phyloP scores from a whole-genome alignment of 73 alveolate genomes.

The Paramecium octaurelia region DNA sequence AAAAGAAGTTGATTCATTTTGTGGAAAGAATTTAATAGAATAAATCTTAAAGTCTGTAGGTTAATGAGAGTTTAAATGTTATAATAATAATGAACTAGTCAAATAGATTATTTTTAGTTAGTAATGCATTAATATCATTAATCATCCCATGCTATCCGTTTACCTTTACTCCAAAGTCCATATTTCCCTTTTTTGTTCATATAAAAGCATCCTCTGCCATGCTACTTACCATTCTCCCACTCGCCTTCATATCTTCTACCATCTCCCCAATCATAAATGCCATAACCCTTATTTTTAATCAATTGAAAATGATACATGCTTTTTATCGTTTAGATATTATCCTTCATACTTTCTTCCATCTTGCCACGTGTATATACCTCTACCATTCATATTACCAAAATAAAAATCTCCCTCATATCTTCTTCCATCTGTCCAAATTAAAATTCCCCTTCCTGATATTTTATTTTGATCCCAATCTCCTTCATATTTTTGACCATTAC shows the following conservation, averaged over 20 bases:
- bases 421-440: background rate
- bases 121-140: background rate
- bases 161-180: background rate
- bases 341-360: conserved; percentile 67
- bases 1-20: background rate
- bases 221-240: conserved; percentile 76
- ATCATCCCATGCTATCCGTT: background rate
- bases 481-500: background rate
- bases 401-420: background rate
- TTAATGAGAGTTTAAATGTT: background rate
- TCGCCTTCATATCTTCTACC: conserved; percentile 74
- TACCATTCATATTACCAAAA: conserved; percentile 56
- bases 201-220: conserved; percentile 65
- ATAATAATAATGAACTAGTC: background rate
- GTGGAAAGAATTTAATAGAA: background rate
- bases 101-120: background rate
- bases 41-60: background rate
- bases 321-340: conserved; percentile 62
- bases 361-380: conserved; percentile 64
- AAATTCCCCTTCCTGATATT: background rate
- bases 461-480: conserved; percentile 12
- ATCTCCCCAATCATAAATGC: conserved; percentile 76
- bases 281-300: conserved; percentile 60
- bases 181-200: background rate
- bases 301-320: conserved; percentile 50